Conservation (phyloP, 352 stramenopile species). For the Hyaloperonospora brassicae region DNA sequence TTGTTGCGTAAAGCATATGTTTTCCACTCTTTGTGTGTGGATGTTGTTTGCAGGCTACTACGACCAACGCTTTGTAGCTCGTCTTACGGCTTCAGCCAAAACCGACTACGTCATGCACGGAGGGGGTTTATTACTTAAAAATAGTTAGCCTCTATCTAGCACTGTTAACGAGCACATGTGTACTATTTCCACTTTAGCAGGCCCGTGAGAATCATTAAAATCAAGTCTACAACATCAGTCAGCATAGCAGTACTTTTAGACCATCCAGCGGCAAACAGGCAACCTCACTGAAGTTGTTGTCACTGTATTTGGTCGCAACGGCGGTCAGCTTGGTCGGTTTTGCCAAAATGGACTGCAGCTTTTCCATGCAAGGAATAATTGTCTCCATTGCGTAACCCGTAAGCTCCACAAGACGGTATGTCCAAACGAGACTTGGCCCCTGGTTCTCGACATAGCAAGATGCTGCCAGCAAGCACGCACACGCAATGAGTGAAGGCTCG, state of each 20-base stretch:
- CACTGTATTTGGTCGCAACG: conserved; percentile 38
- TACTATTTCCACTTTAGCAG: conserved; percentile 27
- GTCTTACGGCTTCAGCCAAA: neutral
- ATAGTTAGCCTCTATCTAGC: conserved; percentile 22
- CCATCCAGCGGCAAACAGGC: conserved; percentile 31
- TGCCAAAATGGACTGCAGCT: conserved; percentile 29
- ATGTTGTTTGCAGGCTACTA: neutral
- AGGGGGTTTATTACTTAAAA: conserved; percentile 20
- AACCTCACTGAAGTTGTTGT: conserved; percentile 29
- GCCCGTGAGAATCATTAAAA: conserved; percentile 12
- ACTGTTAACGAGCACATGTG: conserved; percentile 6
- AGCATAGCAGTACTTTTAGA: conserved; percentile 24
- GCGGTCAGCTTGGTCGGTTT: conserved; percentile 35
- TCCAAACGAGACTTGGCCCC: conserved; percentile 35
- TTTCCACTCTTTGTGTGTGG: neutral
- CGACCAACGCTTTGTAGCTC: neutral
- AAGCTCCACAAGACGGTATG: conserved; percentile 38
- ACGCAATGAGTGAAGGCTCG: conserved; percentile 40
- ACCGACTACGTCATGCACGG: conserved; percentile 4
- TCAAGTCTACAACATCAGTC: conserved; percentile 9
- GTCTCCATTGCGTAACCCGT: conserved; percentile 38
- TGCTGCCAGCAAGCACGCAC: conserved; percentile 39
- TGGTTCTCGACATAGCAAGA: conserved; percentile 43
- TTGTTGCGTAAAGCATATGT: no score
- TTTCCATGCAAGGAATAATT: conserved; percentile 31